Evolutionary conservation across 345 rosid species (phyloP).

Genomic region (Ceriops zippeliana): DNA sequence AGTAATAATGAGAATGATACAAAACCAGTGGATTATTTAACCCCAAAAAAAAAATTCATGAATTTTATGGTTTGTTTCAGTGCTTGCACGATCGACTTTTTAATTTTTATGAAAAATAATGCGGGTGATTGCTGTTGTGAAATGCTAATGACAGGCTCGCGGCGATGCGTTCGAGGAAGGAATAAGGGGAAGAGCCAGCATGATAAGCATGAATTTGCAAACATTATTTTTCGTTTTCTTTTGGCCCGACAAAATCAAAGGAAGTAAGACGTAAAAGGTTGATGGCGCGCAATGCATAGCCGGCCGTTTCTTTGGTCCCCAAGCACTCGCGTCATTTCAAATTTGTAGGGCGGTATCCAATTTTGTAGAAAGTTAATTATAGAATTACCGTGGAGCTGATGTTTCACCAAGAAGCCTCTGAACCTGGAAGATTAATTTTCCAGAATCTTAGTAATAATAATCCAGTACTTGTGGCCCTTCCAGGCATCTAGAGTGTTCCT

Average conservation of each 20-base stretch:
- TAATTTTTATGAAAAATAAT: not conserved
- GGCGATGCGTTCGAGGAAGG: not conserved
- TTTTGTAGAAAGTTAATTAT: constrained; percentile 8
- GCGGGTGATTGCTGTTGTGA: not conserved
- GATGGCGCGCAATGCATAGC: constrained; percentile 2
- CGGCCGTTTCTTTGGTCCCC: not conserved
- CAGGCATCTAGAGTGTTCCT: not conserved
- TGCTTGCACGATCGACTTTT: no score
- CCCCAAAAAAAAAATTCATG: no score
- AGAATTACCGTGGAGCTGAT: constrained; percentile 11
- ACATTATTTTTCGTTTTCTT: not conserved
- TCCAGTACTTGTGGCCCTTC: not conserved
- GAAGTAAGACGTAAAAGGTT: not conserved
- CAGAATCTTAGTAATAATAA: not conserved
- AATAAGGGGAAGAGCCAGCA: not conserved
- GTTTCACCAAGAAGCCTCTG: constrained; percentile 8
- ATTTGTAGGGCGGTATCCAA: not conserved
- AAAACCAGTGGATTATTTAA: no score
- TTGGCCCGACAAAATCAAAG: not conserved
- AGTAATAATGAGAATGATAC: no score
- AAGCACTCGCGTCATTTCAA: not conserved
- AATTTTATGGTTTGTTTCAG: no score
- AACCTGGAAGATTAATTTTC: constrained; percentile 10
- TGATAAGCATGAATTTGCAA: not conserved
- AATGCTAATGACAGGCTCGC: not conserved